Conservation (phyloP, 2,329 filamentous ascomycete genomes). For the Diaporthe humulicola region DNA sequence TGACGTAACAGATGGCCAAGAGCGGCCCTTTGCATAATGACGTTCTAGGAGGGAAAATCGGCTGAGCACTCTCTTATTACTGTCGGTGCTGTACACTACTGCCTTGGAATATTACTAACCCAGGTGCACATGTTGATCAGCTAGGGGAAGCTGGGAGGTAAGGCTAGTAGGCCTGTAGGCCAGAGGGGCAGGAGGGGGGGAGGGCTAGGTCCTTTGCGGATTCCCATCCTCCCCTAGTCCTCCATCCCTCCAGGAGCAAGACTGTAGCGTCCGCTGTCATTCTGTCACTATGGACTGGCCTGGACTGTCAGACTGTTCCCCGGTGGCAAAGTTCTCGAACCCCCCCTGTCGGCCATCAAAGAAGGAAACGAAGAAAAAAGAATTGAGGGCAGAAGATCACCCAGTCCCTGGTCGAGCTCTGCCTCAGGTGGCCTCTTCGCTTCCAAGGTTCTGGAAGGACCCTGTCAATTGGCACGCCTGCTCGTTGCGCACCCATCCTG, state of each 20-base stretch:
- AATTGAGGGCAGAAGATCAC: not conserved
- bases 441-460: not conserved
- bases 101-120: too few species aligned
- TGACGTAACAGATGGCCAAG: conserved; percentile 11
- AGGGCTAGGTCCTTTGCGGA: not conserved
- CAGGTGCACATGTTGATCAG: too few species aligned
- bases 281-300: not conserved
- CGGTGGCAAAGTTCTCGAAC: not conserved
- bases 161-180: too few species aligned
- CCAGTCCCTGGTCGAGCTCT: not conserved
- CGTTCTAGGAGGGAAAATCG: not conserved
- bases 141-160: too few species aligned
- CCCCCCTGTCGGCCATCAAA: not conserved
- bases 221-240: not conserved
- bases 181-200: too few species aligned
- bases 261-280: not conserved
- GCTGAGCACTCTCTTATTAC: not conserved
- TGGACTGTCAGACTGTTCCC: not conserved
- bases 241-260: not conserved
- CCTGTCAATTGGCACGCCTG: not conserved
- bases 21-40: conserved; percentile 13
- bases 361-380: not conserved
- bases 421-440: not conserved
- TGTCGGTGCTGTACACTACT: not conserved
- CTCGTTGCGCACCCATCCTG: too few species aligned